These are phyloP conservation scores for Buxus sempervirens DNA, from an alignment of 164 flowering plant species.

Conservation along the genomic window DNA sequence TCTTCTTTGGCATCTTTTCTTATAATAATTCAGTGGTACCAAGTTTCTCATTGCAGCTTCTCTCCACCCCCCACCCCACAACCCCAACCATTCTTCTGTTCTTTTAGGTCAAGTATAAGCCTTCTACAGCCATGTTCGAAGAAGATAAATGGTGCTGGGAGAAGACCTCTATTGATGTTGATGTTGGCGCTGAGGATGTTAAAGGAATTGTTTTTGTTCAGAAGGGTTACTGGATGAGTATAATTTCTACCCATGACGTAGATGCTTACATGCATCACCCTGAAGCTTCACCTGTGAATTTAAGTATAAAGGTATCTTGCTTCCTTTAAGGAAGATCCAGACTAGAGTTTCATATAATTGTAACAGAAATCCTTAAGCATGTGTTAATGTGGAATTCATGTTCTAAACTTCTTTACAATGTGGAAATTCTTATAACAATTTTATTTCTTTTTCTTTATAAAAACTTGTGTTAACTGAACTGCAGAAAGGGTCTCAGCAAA, in stretches of 20 bases:
- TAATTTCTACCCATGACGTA: conserved; percentile 78
- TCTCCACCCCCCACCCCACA: no score
- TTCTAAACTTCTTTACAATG: no score
- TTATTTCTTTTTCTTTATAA: no score
- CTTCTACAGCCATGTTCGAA: conserved; percentile 25
- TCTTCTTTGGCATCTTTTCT: neutral
- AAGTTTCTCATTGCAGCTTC: neutral
- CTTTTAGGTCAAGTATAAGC: conserved; percentile 57
- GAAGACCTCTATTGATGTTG: conserved; percentile 55
- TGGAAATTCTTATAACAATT: no score
- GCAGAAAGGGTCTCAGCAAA: conserved; percentile 84
- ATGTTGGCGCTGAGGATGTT: conserved; percentile 75
- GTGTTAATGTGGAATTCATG: neutral
- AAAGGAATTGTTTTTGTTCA: conserved; percentile 70
- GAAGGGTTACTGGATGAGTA: conserved; percentile 78
- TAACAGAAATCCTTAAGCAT: neutral
- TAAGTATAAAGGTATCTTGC: conserved; percentile 66
- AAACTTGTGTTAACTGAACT: conserved; percentile 12
- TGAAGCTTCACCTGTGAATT: conserved; percentile 44
- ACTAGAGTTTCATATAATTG: neutral
- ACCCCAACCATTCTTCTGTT: neutral
- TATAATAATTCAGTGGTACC: no score
- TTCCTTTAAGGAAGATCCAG: neutral
- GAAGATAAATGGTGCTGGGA: conserved; percentile 99
- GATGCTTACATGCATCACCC: conserved; percentile 60